These are phyloP conservation scores for Cutaneotrichosporon cyanovorans DNA, from an alignment of 1,284 basidiomycete species.

Conservation along the genomic window DNA sequence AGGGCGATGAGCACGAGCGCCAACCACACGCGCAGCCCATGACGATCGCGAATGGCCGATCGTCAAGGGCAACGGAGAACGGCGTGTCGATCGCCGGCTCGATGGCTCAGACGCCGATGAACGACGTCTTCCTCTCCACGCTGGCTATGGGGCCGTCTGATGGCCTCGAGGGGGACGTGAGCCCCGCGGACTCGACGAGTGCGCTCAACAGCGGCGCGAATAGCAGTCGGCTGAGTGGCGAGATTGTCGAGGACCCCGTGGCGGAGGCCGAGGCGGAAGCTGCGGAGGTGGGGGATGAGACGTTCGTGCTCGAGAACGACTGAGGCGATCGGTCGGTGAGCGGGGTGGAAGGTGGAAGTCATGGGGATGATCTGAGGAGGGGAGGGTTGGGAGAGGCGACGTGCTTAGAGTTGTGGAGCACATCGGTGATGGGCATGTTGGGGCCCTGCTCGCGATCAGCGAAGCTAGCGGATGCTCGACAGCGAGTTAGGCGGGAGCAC, in stretches of 20 bases:
- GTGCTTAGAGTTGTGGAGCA: no score
- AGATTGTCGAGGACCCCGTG: slow-evolving; percentile 9
- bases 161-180: not conserved
- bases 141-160: slow-evolving; percentile 2
- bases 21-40: slow-evolving; percentile 5
- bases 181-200: not conserved
- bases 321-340: no score
- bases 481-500: no score
- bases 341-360: no score
- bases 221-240: slow-evolving; percentile 2
- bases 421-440: no score
- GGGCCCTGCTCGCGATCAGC: no score
- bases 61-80: not conserved
- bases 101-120: slow-evolving; percentile 46
- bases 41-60: not conserved
- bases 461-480: no score
- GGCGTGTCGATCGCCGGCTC: slow-evolving; percentile 1
- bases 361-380: no score
- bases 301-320: slow-evolving; percentile 2
- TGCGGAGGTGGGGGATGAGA: not conserved
- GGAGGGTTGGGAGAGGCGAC: no score
- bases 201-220: not conserved
- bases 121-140: slow-evolving; percentile 48
- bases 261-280: not conserved
- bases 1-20: not conserved